Evolutionary conservation across 768 basidiomycete species (phyloP).

Genomic region (Russula griseocarnosa): DNA sequence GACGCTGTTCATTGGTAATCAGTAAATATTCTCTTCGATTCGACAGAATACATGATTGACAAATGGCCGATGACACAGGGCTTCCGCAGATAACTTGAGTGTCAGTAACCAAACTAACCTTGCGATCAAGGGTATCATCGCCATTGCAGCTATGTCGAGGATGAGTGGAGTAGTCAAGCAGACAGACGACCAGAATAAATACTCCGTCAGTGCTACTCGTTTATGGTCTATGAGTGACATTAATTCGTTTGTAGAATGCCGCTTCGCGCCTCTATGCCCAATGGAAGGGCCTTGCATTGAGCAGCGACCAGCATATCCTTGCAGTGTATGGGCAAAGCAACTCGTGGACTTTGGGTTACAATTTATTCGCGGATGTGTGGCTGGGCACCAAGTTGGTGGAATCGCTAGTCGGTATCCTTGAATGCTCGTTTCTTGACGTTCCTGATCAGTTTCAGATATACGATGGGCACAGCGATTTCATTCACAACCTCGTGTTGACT

Average conservation of each 20-base stretch:
- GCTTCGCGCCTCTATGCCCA: constrained; percentile 6
- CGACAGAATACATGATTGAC: constrained; percentile 35
- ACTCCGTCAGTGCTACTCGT: constrained; percentile 28
- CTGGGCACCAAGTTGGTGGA: constrained; percentile 51
- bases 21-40: constrained; percentile 48
- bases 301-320: constrained; percentile 13
- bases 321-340: constrained; percentile 9
- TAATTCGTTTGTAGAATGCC: constrained; percentile 11
- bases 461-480: constrained; percentile 13
- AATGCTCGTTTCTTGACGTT: neutral
- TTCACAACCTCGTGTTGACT: neutral
- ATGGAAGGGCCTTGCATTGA: constrained; percentile 17
- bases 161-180: constrained; percentile 39
- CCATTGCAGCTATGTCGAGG: constrained; percentile 59
- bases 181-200: constrained; percentile 28
- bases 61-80: constrained; percentile 18
- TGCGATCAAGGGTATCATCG: constrained; percentile 67
- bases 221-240: neutral
- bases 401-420: constrained; percentile 16
- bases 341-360: constrained; percentile 61
- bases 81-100: constrained; percentile 11
- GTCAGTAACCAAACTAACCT: constrained; percentile 60
- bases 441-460: constrained; percentile 19
- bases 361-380: constrained; percentile 58
- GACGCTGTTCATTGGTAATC: constrained; percentile 52